Evolutionary conservation across 345 rosid species (phyloP).

Genomic region (Salix dunnii): DNA sequence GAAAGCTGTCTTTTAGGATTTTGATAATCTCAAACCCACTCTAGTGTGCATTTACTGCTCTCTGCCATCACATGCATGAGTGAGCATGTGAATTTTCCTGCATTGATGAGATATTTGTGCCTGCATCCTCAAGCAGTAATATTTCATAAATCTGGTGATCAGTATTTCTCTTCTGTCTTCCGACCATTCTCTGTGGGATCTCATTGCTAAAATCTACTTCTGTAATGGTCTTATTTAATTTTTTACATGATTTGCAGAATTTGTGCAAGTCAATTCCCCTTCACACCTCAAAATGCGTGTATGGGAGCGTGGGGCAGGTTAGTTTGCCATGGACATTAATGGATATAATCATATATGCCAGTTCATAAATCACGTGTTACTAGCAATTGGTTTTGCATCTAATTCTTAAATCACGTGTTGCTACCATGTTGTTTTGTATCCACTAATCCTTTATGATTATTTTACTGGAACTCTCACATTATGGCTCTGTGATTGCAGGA

Average conservation of each 20-base stretch:
- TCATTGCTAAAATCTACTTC: background rate
- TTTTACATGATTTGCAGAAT: conserved; percentile 51
- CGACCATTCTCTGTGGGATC: background rate
- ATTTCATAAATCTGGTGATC: background rate
- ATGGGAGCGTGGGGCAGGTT: conserved; percentile 99
- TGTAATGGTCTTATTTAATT: background rate
- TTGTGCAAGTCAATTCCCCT: conserved; percentile 79
- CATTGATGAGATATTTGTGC: background rate
- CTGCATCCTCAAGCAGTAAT: background rate
- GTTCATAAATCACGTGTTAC: background rate
- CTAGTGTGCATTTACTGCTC: background rate
- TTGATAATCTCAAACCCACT: background rate
- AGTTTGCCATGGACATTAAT: conserved; percentile 5
- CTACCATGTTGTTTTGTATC: background rate
- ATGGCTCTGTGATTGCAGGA: conserved; percentile 38
- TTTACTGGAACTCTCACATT: background rate
- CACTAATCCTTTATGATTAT: background rate
- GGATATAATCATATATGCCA: background rate
- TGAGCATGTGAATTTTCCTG: background rate
- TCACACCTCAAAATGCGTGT: conserved; percentile 92
- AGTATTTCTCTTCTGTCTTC: background rate
- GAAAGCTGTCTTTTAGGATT: background rate
- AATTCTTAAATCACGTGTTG: background rate
- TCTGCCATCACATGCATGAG: background rate
- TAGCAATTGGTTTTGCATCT: background rate